Conservation (phyloP, 108 stramenopile species). For the Skeletonema menzelii region DNA sequence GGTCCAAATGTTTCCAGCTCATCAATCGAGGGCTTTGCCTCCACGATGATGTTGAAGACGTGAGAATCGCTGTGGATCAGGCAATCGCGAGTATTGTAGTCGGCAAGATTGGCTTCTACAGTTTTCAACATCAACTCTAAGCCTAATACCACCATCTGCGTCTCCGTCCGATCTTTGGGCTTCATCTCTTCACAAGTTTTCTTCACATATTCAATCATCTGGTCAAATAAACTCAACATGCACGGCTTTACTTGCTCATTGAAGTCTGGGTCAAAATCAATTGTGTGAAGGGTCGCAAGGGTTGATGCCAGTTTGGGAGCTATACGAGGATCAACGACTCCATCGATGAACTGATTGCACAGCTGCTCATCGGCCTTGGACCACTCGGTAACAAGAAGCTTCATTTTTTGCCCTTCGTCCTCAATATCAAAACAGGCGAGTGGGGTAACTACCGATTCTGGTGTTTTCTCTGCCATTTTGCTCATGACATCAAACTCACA, state of each 20-base stretch:
- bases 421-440: conserved; percentile 28
- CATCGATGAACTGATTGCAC: conserved; percentile 53
- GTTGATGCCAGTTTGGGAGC: conserved; percentile 45
- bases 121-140: conserved; percentile 8
- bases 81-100: conserved; percentile 17
- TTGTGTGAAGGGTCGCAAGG: conserved; percentile 44
- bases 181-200: conserved; percentile 4
- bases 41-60: conserved; percentile 64
- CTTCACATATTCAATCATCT: conserved; percentile 21
- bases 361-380: conserved; percentile 48
- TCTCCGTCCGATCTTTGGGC: conserved; percentile 35
- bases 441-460: conserved; percentile 25
- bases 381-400: conserved; percentile 56
- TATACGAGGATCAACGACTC: conserved; percentile 52
- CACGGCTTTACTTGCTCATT: conserved; percentile 41
- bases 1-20: conserved; percentile 38
- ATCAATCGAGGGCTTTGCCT: conserved; percentile 39
- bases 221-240: conserved; percentile 9
- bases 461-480: conserved; percentile 5
- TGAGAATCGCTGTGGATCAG: conserved; percentile 51
- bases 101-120: not conserved
- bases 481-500: conserved; percentile 43
- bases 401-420: conserved; percentile 47
- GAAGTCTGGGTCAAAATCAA: conserved; percentile 48
- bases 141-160: conserved; percentile 14